Conservation (phyloP, 2,329 filamentous ascomycete species). For the Capronia americana region DNA sequence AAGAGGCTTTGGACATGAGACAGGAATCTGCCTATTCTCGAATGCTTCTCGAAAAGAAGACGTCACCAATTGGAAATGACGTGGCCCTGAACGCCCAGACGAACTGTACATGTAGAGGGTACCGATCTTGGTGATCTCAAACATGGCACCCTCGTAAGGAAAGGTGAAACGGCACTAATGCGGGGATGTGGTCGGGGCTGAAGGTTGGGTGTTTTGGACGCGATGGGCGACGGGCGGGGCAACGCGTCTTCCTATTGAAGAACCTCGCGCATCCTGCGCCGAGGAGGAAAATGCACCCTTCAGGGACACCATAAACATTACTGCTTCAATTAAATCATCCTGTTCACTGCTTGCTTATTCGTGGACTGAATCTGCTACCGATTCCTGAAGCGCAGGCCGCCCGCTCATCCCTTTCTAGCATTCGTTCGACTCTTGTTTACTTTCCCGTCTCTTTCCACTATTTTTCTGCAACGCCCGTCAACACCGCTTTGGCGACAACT, state of each 20-base stretch:
- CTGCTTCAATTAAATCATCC: constrained; percentile 12
- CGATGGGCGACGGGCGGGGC: constrained; percentile 23
- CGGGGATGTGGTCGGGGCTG: constrained; percentile 3
- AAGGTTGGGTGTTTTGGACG: constrained; percentile 24
- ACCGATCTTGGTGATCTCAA: constrained; percentile 9
- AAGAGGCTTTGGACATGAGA: background rate
- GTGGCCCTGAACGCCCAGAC: background rate
- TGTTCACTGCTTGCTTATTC: background rate
- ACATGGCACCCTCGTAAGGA: constrained; percentile 4
- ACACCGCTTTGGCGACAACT: background rate
- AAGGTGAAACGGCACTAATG: constrained; percentile 27
- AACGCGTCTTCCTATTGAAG: constrained; percentile 28
- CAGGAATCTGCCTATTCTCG: constrained; percentile 1
- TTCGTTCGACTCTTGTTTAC: constrained; percentile 5
- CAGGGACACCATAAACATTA: constrained; percentile 17
- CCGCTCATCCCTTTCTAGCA: constrained; percentile 4
- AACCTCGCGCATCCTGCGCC: constrained; percentile 15
- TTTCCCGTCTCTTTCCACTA: background rate
- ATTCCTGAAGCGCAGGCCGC: background rate
- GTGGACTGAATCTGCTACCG: constrained; percentile 1
- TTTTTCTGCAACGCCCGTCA: constrained; percentile 10
- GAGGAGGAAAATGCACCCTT: constrained; percentile 12
- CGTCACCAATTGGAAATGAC: constrained; percentile 1
- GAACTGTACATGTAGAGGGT: background rate
- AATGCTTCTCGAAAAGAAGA: background rate